A percentile compares a stretch with the other conserved stretches of the same genome.
phyloP scores from a whole-genome alignment of 1,284 basidiomycete genomes.

The Coriolopsis trogii region DNA sequence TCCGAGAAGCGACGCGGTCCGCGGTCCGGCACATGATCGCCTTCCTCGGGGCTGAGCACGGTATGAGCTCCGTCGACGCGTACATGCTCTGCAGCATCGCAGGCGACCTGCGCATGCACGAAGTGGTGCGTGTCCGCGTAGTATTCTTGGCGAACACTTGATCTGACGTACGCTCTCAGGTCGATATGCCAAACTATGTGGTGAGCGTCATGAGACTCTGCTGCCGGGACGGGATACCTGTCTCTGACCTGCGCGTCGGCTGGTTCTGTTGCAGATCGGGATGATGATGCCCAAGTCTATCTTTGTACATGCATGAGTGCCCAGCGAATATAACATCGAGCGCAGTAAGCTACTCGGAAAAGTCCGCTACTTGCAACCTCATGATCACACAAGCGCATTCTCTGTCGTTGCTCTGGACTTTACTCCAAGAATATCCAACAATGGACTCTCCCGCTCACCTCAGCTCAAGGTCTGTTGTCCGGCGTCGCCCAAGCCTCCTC shows the following conservation, averaged over 20 bases:
- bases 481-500: too few species aligned
- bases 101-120: constrained; percentile 61
- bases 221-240: too few species aligned
- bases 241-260: not conserved
- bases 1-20: constrained; percentile 54
- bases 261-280: constrained; percentile 39
- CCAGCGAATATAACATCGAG: not conserved
- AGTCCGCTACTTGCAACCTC: too few species aligned
- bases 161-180: constrained; percentile 35
- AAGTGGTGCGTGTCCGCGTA: constrained; percentile 49
- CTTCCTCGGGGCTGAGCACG: constrained; percentile 47
- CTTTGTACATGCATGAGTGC: constrained; percentile 16
- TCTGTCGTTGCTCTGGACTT: too few species aligned
- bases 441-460: too few species aligned
- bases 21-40: constrained; percentile 61
- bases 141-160: not conserved
- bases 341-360: too few species aligned
- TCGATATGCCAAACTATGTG: constrained; percentile 69
- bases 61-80: constrained; percentile 46
- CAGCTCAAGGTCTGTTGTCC: too few species aligned
- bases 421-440: too few species aligned
- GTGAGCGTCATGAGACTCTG: constrained; percentile 37
- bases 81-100: constrained; percentile 68
- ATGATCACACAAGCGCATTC: too few species aligned
- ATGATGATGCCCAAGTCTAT: constrained; percentile 53